A percentile compares a stretch with the other conserved stretches of the same genome.
Conservation (phyloP, 2,329 filamentous ascomycete species). For the Xylaria polymorpha region DNA sequence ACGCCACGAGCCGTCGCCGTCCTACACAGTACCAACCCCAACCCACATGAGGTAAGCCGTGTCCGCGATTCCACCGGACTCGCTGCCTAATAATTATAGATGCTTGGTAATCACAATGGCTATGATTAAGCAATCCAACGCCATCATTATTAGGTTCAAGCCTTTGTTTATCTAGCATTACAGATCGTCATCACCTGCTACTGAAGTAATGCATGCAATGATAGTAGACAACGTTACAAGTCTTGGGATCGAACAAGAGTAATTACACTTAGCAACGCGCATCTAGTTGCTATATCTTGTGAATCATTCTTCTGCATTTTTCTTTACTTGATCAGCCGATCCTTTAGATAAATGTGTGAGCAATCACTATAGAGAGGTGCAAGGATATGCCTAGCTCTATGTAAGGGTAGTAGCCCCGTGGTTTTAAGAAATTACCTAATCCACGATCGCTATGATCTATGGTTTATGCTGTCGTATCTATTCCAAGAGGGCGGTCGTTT, state of each 20-base stretch:
- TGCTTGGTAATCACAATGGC: constrained; percentile 19
- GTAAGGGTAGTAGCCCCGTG: not conserved
- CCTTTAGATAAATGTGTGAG: not conserved
- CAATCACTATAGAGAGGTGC: not conserved
- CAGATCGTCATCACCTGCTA: not conserved
- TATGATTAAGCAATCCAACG: constrained; percentile 9
- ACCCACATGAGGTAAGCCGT: not conserved
- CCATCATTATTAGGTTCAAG: not conserved
- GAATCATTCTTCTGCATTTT: not conserved
- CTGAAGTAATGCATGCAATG: not conserved
- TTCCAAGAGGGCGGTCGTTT: not conserved
- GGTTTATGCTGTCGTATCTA: not conserved
- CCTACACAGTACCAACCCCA: no score
- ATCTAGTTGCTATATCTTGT: not conserved
- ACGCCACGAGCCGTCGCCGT: constrained; percentile 1
- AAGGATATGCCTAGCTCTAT: not conserved
- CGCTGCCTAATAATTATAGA: not conserved
- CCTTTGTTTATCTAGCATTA: not conserved
- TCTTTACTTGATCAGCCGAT: not conserved
- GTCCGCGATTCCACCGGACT: constrained; percentile 7
- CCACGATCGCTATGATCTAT: not conserved
- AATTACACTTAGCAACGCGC: no score
- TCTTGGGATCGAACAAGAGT: not conserved
- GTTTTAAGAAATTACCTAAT: not conserved
- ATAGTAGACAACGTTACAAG: not conserved